Evolutionary conservation across 2,329 filamentous ascomycete genomes (phyloP), one percentile per base, ranked within the genome.

Genomic region (Alternaria consortialis): DNA sequence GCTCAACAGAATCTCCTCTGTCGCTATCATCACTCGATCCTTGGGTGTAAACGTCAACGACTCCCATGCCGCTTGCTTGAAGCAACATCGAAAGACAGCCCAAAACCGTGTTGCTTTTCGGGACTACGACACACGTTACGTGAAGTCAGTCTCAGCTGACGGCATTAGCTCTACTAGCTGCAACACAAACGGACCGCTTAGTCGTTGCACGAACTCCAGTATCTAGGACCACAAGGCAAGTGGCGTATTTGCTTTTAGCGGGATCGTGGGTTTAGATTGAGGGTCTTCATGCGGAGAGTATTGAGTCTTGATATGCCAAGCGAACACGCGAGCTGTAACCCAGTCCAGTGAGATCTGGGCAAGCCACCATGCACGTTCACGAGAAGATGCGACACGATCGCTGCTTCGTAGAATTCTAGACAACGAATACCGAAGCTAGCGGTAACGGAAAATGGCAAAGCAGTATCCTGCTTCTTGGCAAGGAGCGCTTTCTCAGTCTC

Each of bases 321-420:
- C 34, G 15, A 44, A 17, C 43, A 60, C 11, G 47, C 47, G 39
- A 47, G 48, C 32, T 36, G 12, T n/a, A 17, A 20, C 11, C 48
- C 34, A 54, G 25, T 36, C 43, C 27, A 42, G 13, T 27, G 15
- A 52, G 54, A 39, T 37, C 44, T 46, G 17, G 47, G 17, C 34
- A 51, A 52, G 60, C 51, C 56, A 59, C 51, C 17, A 51, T 53
- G 27, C 60, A 55, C n/a, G 34, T 17, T 55, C 31, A 44, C 58
- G 51, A 55, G 48, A 43, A 37, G 31, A 51, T 36, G 50, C 34
- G 54, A 56, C 46, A 51, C 36, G 34, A 48, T 48, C 13, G 27
- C 29, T 32, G 25, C 43, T 29, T 48, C 43, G 36, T 29, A 23
- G 46, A 44, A 40, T 23, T 37, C 39, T 56, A 27, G 53, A 51